Percentiles rank a stretch among this genome's conserved stretches.
phyloP scores from a whole-genome alignment of 2,329 filamentous ascomycete species.

The Cordyceps cicadae region DNA sequence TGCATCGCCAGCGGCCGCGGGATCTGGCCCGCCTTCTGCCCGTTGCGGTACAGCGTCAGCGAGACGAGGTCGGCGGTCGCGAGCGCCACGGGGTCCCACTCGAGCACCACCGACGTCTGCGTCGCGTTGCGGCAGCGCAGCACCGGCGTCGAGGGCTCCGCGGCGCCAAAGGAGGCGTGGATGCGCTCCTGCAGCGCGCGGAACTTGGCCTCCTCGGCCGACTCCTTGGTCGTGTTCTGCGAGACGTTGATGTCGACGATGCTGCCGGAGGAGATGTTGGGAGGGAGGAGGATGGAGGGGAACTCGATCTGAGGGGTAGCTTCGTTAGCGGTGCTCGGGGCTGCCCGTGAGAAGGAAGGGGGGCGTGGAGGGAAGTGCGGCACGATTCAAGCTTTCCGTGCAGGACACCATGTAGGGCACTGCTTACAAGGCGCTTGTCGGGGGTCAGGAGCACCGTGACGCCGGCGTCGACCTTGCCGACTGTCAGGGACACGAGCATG shows the following conservation, averaged over 20 bases:
- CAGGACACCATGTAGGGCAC: background rate
- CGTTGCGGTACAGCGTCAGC: slow-evolving; percentile 87
- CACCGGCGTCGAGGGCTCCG: slow-evolving; percentile 65
- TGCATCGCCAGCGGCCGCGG: slow-evolving; percentile 79
- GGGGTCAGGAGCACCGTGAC: slow-evolving; percentile 94
- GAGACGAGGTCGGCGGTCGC: slow-evolving; percentile 88
- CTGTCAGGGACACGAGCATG: slow-evolving; percentile 95
- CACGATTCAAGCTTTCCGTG: background rate
- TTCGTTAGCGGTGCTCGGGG: slow-evolving; percentile 14
- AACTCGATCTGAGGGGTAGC: slow-evolving; percentile 73
- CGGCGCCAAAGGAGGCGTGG: slow-evolving; percentile 74
- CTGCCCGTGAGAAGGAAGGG: background rate
- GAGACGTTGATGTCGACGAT: slow-evolving; percentile 97
- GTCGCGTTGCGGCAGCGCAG: slow-evolving; percentile 94
- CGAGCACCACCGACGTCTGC: slow-evolving; percentile 94
- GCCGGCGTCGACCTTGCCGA: slow-evolving; percentile 98
- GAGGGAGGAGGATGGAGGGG: slow-evolving; percentile 90
- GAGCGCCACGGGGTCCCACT: slow-evolving; percentile 92
- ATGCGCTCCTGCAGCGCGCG: slow-evolving; percentile 81
- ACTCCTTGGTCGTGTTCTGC: slow-evolving; percentile 75
- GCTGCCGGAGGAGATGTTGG: slow-evolving; percentile 88
- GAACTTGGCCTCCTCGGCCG: slow-evolving; percentile 67
- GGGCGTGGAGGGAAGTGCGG: background rate
- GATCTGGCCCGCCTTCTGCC: slow-evolving; percentile 92
- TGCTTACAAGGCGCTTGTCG: slow-evolving; percentile 83